Evolutionary conservation across 2,329 filamentous ascomycete species (phyloP).

Genomic region (Ceratocystis variospora): DNA sequence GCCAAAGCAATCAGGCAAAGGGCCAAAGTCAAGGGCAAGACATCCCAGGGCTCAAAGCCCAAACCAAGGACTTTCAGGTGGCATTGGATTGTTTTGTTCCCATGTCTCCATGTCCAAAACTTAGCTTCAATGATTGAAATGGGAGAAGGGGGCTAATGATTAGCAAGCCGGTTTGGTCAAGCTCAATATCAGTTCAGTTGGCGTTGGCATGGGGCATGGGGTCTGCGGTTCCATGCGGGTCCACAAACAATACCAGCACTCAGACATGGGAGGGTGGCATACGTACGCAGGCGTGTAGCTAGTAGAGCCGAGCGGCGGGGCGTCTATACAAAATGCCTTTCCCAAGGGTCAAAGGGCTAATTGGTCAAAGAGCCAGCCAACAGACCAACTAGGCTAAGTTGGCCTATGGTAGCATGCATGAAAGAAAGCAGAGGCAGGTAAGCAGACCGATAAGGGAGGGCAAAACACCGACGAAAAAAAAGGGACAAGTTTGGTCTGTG

Average conservation of each 20-base stretch:
- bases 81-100: no score
- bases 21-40: background rate
- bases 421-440: background rate
- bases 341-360: background rate
- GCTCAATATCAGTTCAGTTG: background rate
- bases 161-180: no score
- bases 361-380: background rate
- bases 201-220: background rate
- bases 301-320: background rate
- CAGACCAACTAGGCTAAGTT: background rate
- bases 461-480: no score
- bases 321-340: background rate
- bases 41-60: no score
- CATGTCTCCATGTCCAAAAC: background rate
- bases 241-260: background rate
- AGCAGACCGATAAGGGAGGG: no score
- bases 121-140: background rate
- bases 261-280: background rate
- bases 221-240: background rate
- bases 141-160: background rate
- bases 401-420: no score
- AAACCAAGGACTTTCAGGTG: no score
- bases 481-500: no score
- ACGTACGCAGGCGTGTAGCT: background rate
- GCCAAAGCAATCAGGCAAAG: background rate